Evolutionary conservation across 2,329 filamentous ascomycete species (phyloP), one percentile per base, ranked within the genome.

Genomic region (Fusarium veterinarium): DNA sequence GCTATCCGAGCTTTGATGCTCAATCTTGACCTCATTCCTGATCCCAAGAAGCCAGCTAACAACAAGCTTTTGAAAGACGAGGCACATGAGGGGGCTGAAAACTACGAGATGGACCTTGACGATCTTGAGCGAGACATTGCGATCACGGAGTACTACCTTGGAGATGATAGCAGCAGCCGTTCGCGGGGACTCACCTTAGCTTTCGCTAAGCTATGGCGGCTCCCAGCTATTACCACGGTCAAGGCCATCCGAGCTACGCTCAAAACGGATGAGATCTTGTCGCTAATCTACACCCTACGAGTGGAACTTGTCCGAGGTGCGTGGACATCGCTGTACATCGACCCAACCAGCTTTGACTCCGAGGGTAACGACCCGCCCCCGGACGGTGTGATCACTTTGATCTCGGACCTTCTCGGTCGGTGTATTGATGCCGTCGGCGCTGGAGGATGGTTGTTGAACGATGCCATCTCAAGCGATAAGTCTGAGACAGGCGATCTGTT

Each of bases 381-480:
- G 25, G 91, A 94, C 75, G 89, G 89, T 55, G 90, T 91, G 57
- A 91, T 95, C 72, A 86, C 89, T 20, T 88, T 93, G 44, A 91
- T 95, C 69, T 89, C 92, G 20, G 90, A 91, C 72, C 85, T 95
- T 8, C 86, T 95, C 35, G 90, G 90, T 71, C 90, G 91, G 76
- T 93, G 92, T 68, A 86, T 95, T 46, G 93, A 95, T 80, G 91
- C 93, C 1, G 88, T 95, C 20, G 93, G 92, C 4, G 87, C 91
- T 14, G 90, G 90, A 60, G 93, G 93, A 25, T 95, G 93, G 92
- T 85, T 95, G 61, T 83, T 90, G 37, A 90, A 91, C 71, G 89
- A 89, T 72, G 83, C 86, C 49, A 81, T 88, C 77, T 80, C 86
- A 48, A 84, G 85, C 33, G 85, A 88, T 66, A 83, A 86, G 40